Percentiles rank a stretch among this genome's conserved stretches.
These are phyloP conservation scores for Pyrenophora seminiperda DNA, from an alignment of 2,329 filamentous ascomycete genomes.

Conservation along the genomic window DNA sequence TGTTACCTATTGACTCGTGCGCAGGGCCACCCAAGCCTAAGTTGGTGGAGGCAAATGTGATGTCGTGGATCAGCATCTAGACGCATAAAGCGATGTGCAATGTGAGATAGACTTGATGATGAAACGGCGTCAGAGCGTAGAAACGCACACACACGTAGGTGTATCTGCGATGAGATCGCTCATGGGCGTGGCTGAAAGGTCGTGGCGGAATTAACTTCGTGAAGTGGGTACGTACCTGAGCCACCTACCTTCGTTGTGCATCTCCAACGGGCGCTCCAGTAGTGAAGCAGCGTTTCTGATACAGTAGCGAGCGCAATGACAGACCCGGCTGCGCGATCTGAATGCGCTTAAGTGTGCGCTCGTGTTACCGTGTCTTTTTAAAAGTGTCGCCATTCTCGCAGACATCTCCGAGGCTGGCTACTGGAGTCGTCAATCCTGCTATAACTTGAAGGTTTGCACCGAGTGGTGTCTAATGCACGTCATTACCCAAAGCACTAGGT, in stretches of 20 bases:
- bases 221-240: slow-evolving; percentile 4
- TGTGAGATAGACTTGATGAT: neutral
- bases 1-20: slow-evolving; percentile 6
- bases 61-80: slow-evolving; percentile 6
- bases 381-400: neutral
- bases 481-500: slow-evolving; percentile 8
- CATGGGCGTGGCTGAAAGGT: neutral
- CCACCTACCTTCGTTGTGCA: neutral
- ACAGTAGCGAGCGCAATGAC: slow-evolving; percentile 6
- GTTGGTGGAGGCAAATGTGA: neutral
- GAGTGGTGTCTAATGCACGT: slow-evolving; percentile 10
- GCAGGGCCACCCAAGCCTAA: neutral
- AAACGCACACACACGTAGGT: neutral
- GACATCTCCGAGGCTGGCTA: slow-evolving; percentile 1
- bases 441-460: slow-evolving; percentile 5
- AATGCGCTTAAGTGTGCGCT: neutral
- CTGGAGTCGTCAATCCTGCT: slow-evolving; percentile 11
- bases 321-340: slow-evolving; percentile 1
- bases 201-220: slow-evolving; percentile 5
- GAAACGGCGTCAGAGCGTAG: slow-evolving; percentile 5
- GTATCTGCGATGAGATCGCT: slow-evolving; percentile 4
- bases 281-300: slow-evolving; percentile 10
- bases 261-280: slow-evolving; percentile 5
- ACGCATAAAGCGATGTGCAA: neutral
- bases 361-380: neutral